Evolutionary conservation across 2,329 filamentous ascomycete genomes (phyloP).

Genomic region (Blastomyces silverae): DNA sequence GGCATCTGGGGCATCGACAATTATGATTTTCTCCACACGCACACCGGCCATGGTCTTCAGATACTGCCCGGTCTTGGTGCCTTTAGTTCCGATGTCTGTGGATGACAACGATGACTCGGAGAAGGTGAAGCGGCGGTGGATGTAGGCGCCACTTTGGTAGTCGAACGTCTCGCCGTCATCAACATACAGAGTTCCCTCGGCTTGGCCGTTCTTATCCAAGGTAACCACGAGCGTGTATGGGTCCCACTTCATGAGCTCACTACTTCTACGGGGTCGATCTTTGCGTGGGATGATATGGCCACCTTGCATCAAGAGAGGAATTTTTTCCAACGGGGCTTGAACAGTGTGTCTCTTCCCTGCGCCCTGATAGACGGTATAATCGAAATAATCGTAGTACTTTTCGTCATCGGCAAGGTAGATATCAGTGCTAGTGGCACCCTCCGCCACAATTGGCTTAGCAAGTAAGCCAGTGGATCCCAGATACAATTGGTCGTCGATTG

Average conservation of each 20-base stretch:
- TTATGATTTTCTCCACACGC: slow-evolving; percentile 71
- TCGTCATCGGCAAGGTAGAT: slow-evolving; percentile 86
- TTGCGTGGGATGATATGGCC: slow-evolving; percentile 88
- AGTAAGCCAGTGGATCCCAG: slow-evolving; percentile 80
- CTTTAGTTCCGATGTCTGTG: slow-evolving; percentile 57
- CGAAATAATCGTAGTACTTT: slow-evolving; percentile 93
- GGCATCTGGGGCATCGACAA: slow-evolving; percentile 67
- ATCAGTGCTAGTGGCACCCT: slow-evolving; percentile 64
- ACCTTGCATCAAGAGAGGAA: slow-evolving; percentile 85
- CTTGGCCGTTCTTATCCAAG: slow-evolving; percentile 60
- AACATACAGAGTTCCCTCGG: slow-evolving; percentile 76
- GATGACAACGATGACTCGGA: slow-evolving; percentile 56
- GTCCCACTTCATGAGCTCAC: slow-evolving; percentile 84
- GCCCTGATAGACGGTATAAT: slow-evolving; percentile 67
- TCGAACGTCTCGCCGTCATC: slow-evolving; percentile 95
- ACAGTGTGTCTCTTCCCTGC: slow-evolving; percentile 65
- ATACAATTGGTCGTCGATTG: slow-evolving; percentile 88
- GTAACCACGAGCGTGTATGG: slow-evolving; percentile 86
- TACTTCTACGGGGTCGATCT: slow-evolving; percentile 78
- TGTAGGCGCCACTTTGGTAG: slow-evolving; percentile 75
- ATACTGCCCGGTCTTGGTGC: slow-evolving; percentile 63
- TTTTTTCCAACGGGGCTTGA: slow-evolving; percentile 71
- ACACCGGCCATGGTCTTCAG: slow-evolving; percentile 72
- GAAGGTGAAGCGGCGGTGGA: slow-evolving; percentile 74
- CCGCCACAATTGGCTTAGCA: slow-evolving; percentile 80